Conservation (phyloP, 2,329 filamentous ascomycete species). For the Aspergillus neotritici region DNA sequence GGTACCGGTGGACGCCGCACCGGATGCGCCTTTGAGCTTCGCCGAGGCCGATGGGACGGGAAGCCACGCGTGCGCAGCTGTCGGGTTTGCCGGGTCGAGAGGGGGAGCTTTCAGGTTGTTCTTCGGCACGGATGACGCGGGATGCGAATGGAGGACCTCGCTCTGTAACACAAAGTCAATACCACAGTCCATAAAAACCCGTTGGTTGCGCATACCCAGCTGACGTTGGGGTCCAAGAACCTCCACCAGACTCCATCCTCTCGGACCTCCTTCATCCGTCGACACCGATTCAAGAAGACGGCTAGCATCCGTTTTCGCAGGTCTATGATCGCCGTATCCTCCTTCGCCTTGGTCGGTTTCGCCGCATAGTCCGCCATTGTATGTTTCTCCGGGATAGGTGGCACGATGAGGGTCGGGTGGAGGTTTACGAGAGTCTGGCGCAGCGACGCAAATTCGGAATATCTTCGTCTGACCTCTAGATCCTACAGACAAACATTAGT, state of each 20-base stretch:
- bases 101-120: conserved; percentile 93
- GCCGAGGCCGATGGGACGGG: conserved; percentile 80
- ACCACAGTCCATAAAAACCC: conserved; percentile 11
- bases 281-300: conserved; percentile 90
- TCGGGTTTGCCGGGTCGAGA: conserved; percentile 87
- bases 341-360: conserved; percentile 95
- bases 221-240: conserved; percentile 94
- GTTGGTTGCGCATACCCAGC: conserved; percentile 66
- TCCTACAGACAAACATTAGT: conserved; percentile 53
- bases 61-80: conserved; percentile 76
- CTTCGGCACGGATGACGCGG: conserved; percentile 86
- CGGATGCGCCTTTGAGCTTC: conserved; percentile 62
- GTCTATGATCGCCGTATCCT: conserved; percentile 95
- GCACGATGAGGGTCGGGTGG: conserved; percentile 91
- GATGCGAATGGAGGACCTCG: conserved; percentile 90
- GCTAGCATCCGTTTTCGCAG: conserved; percentile 93
- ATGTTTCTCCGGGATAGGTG: conserved; percentile 97
- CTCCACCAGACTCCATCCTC: conserved; percentile 97
- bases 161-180: conserved; percentile 52
- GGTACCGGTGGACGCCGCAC: conserved; percentile 14
- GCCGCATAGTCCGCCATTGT: conserved; percentile 98
- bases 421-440: conserved; percentile 82
- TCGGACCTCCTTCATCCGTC: conserved; percentile 83
- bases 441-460: conserved; percentile 93
- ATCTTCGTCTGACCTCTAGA: conserved; percentile 86